These are phyloP conservation scores for Barnettozyma pratensis DNA, from an alignment of 805 yeast genomes.

Conservation along the genomic window DNA sequence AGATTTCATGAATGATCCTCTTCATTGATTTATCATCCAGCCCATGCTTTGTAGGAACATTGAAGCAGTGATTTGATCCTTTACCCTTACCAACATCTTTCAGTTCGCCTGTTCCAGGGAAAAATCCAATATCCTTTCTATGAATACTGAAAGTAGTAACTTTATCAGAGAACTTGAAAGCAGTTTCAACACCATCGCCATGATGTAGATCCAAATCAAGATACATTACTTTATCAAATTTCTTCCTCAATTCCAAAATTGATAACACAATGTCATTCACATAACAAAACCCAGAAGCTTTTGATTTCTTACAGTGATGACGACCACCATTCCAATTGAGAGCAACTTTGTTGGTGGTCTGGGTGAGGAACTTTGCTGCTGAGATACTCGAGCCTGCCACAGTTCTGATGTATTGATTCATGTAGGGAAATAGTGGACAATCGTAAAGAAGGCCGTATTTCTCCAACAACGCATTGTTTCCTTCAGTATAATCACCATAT, in stretches of 20 bases:
- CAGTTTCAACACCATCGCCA: constrained; percentile 74
- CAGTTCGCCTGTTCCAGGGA: constrained; percentile 62
- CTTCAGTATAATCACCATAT: not conserved
- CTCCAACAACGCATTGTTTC: constrained; percentile 14
- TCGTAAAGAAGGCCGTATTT: constrained; percentile 52
- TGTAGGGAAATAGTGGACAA: constrained; percentile 55
- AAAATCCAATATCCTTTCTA: constrained; percentile 60
- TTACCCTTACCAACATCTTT: constrained; percentile 32
- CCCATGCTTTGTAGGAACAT: constrained; percentile 57
- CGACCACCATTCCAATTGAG: constrained; percentile 80
- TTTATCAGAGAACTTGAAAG: constrained; percentile 49
- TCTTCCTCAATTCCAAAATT: constrained; percentile 44
- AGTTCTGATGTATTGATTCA: constrained; percentile 43
- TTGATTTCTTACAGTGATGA: constrained; percentile 54
- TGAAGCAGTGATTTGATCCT: constrained; percentile 36
- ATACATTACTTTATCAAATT: constrained; percentile 46
- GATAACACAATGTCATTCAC: constrained; percentile 62
- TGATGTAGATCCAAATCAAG: constrained; percentile 74
- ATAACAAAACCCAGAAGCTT: constrained; percentile 70
- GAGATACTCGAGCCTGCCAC: constrained; percentile 56
- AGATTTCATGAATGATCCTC: constrained; percentile 33
- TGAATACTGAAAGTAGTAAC: constrained; percentile 64
- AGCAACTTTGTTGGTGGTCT: constrained; percentile 26
- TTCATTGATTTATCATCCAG: constrained; percentile 40
- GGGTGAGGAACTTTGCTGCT: constrained; percentile 35